These are phyloP conservation scores for Talinum fruticosum DNA, from an alignment of 148 eudicot genomes.

Conservation along the genomic window DNA sequence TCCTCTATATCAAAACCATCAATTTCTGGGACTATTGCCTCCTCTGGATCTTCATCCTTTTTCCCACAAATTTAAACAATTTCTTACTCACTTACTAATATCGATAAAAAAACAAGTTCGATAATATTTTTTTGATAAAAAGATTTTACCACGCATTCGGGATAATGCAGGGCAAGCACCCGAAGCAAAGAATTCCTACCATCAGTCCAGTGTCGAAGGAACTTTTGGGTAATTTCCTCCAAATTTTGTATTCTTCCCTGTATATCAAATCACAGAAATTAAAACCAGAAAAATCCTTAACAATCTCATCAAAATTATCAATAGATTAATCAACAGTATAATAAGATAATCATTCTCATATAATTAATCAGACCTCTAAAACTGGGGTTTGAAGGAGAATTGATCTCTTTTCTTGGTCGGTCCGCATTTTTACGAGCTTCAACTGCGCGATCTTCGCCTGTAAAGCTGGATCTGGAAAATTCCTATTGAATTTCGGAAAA, in stretches of 20 bases:
- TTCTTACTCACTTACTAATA: too few species aligned
- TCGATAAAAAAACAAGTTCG: too few species aligned
- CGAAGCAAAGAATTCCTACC: too few species aligned
- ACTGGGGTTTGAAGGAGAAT: neutral
- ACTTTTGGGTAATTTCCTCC: too few species aligned
- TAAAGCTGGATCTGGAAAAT: neutral
- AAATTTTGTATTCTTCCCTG: neutral
- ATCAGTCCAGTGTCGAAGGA: too few species aligned
- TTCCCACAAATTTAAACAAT: too few species aligned
- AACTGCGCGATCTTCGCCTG: neutral
- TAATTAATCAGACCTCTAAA: too few species aligned
- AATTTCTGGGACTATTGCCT: conserved; percentile 9
- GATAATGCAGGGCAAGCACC: neutral
- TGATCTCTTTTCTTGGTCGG: neutral
- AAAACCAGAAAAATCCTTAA: too few species aligned
- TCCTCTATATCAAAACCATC: neutral
- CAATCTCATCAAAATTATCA: too few species aligned
- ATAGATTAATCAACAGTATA: too few species aligned
- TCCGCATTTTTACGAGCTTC: neutral
- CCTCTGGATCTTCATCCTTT: conserved; percentile 12
- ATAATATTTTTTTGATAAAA: too few species aligned
- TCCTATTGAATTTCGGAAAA: neutral
- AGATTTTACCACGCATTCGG: neutral
- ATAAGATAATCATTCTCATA: too few species aligned
- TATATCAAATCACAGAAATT: neutral